Evolutionary conservation across 2,329 filamentous ascomycete genomes (phyloP), one percentile per base, ranked within the genome.

Genomic region (Leptographium galeiforme): DNA sequence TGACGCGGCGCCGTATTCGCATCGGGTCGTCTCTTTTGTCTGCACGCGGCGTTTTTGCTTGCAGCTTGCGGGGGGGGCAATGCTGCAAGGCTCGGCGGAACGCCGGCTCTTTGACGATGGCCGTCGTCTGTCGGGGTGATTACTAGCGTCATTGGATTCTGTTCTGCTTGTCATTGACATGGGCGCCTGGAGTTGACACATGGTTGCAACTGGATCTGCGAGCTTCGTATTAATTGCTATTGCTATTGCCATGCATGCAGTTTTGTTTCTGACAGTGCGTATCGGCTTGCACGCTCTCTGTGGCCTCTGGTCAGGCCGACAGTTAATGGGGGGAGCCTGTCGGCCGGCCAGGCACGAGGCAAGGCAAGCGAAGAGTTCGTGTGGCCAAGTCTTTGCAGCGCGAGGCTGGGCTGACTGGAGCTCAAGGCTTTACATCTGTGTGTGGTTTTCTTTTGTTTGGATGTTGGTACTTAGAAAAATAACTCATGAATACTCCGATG

Each of bases 131-230:
- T 48, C 41, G 48, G 38, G 30, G 48, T 51, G 30, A 19, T 44
- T 53, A 32, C 18, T 52, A 40, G 44, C 49, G 40, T 32, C 52
- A 53, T 56, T 54, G 45, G 53, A 47, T 54, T 53, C 32, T 19
- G 40, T 30, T 53, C 39, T 33, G 14, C 39, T 39, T 54, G 54
- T 51, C 38, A 50, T 53, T 39, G 33, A 50, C 18, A 45, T 25
- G 34, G 56, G 56, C 56, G 56, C 47, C 38, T 48, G 56, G 56
- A 43, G 53, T 55, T 53, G 46, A 50, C 43, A 52, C 11, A 51
- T 51, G 46, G 33, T 48, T 50, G 25, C 50, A 44, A 41, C 41
- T 41, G 52, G 48, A 18, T 53, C 40, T 50, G 48, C 30, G 33
- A 40, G 41, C 30, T 50, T 45, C 32, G n/a, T 50, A 45, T 51